These are phyloP conservation scores for Laburnicola sp. DNA, from an alignment of 2,329 filamentous ascomycete species.

Conservation along the genomic window DNA sequence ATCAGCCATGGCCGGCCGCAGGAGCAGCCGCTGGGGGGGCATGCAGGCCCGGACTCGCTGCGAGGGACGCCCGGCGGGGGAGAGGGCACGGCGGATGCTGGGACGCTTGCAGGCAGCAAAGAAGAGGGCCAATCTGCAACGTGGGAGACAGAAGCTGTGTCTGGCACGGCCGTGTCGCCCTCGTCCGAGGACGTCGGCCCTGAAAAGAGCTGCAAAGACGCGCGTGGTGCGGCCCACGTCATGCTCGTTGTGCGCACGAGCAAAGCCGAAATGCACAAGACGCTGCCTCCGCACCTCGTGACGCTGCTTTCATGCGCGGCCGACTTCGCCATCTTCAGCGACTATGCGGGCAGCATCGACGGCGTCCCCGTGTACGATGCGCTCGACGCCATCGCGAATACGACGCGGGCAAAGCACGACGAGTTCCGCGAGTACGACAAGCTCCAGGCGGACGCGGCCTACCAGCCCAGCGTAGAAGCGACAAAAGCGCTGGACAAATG, in stretches of 20 bases:
- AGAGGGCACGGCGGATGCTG: not conserved
- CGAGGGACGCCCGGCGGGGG: constrained; percentile 1
- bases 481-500: constrained; percentile 59
- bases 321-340: constrained; percentile 62
- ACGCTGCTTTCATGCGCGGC: constrained; percentile 60
- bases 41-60: constrained; percentile 25
- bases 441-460: constrained; percentile 48
- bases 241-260: constrained; percentile 63
- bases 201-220: constrained; percentile 27
- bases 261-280: constrained; percentile 59
- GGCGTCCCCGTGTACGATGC: constrained; percentile 57
- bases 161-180: not conserved
- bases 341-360: constrained; percentile 57
- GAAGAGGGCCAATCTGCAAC: constrained; percentile 14
- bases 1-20: constrained; percentile 29
- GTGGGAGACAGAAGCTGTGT: constrained; percentile 8
- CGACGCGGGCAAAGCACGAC: constrained; percentile 42
- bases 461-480: constrained; percentile 48
- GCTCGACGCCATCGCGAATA: constrained; percentile 47
- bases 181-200: constrained; percentile 6
- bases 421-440: constrained; percentile 59
- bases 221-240: constrained; percentile 51
- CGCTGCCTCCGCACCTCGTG: constrained; percentile 58
- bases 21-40: constrained; percentile 21
- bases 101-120: not conserved